Evolutionary conservation across 768 basidiomycete genomes (phyloP).

Genomic region (Kockovaella imperatae): DNA sequence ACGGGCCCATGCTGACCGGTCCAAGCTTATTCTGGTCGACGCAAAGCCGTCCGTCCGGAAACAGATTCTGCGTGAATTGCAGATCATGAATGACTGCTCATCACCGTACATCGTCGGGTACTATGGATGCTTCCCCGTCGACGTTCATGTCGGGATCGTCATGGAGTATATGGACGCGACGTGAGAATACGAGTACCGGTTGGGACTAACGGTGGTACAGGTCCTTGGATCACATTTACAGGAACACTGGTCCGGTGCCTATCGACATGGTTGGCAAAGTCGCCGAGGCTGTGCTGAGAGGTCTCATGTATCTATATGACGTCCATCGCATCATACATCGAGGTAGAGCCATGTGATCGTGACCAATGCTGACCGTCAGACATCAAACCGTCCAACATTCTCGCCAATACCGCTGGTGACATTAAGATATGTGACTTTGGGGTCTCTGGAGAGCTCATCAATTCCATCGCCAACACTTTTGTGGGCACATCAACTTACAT

Average conservation of each 20-base stretch:
- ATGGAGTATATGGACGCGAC: conserved; percentile 65
- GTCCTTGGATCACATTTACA: conserved; percentile 90
- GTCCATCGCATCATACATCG: conserved; percentile 84
- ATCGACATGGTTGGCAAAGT: conserved; percentile 88
- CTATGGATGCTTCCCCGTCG: conserved; percentile 90
- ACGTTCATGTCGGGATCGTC: conserved; percentile 98
- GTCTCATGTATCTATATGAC: conserved; percentile 94
- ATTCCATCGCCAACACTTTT: conserved; percentile 97
- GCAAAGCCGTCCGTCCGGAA: conserved; percentile 86
- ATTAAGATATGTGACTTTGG: conserved; percentile 99
- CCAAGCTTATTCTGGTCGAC: conserved; percentile 44
- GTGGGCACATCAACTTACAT: conserved; percentile 99
- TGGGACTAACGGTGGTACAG: conserved; percentile 40
- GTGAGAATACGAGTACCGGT: conserved; percentile 20
- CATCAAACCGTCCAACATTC: conserved; percentile 97
- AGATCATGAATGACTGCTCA: conserved; percentile 97
- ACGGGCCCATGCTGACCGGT: not conserved
- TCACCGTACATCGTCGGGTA: conserved; percentile 93
- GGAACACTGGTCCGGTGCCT: conserved; percentile 85
- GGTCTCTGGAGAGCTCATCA: conserved; percentile 96
- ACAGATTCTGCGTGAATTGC: conserved; percentile 93
- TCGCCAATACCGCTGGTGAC: conserved; percentile 85
- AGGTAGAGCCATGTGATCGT: conserved; percentile 53
- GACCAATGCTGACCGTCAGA: conserved; percentile 51
- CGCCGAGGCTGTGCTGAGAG: conserved; percentile 88